Evolutionary conservation across 2,329 filamentous ascomycete species (phyloP), one percentile per base, ranked within the genome.

Genomic region (Nectriaceae sp.): DNA sequence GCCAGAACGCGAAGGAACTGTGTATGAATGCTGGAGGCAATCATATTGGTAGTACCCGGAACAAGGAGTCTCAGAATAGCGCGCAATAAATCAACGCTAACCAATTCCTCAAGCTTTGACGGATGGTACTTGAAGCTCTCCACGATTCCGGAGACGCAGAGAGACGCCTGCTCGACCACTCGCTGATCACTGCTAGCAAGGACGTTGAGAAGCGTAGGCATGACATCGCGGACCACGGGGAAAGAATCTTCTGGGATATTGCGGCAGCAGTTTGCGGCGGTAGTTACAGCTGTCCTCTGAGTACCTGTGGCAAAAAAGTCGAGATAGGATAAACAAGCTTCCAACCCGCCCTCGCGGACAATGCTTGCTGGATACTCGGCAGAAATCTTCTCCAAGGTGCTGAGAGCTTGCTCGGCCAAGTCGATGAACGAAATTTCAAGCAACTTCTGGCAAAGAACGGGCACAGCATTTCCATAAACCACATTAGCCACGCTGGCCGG

Each of bases 231-330:
- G 41, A 99, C 89, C 10, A 95, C 92, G 1, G 85, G 77, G 65
- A 99, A 99, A 0, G 90, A 95, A 63, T 97, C 94, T 60, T 93
- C 88, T 2, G 92, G 90, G 16, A 99, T 94, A 65, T 97, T 97
- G 54, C 94, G 89, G 69, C 95, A 99, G 74, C 94, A 99, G 65
- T 99, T 99, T 47, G 94, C 95, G 10, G 95, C 94, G 11, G 93
- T 99, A 3, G 92, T 97, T 6, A 99, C 94, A 5, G 94, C 94
- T 13, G 93, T 97, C 56, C 94, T 84, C 70, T 99, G 94, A 2
- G 94, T 97, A 69, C 93, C 94, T 0, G 94, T 99, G 15, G 93
- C 88, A 64, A 99, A 99, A 72, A 99, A 99, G 67, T 99, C 94
- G 49, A 99, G 81, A 66, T 94, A 97, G 0, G 90, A 95, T 56